Evolutionary conservation across 2,329 filamentous ascomycete genomes (phyloP).

Genomic region (Pseudopyricularia javanii): DNA sequence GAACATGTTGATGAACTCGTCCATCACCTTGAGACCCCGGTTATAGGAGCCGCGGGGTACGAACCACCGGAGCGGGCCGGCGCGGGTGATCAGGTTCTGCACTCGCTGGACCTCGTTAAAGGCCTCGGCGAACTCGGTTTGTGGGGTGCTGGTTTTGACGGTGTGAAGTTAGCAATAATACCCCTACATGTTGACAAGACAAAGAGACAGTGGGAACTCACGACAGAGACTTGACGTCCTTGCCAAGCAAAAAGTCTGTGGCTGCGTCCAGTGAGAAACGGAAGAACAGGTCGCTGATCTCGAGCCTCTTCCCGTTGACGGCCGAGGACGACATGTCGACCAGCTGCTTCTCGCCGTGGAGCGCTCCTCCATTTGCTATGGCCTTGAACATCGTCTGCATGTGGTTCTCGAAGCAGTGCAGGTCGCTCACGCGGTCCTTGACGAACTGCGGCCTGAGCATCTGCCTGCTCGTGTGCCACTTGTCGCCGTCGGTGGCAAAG

Average conservation of each 20-base stretch:
- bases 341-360: constrained; percentile 46
- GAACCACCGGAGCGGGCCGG: constrained; percentile 49
- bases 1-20: constrained; percentile 65
- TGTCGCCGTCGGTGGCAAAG: constrained; percentile 66
- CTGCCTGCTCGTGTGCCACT: constrained; percentile 72
- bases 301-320: constrained; percentile 50
- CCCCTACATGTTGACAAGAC: background rate
- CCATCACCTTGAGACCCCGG: constrained; percentile 52
- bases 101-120: constrained; percentile 70
- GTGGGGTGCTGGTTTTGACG: constrained; percentile 31
- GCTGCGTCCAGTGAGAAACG: constrained; percentile 75
- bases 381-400: constrained; percentile 60
- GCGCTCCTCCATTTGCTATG: constrained; percentile 45
- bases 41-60: constrained; percentile 56
- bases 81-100: constrained; percentile 54
- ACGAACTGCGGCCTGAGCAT: constrained; percentile 80
- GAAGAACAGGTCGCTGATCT: constrained; percentile 70
- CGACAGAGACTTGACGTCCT: constrained; percentile 54
- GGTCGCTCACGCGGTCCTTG: constrained; percentile 69
- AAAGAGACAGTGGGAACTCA: constrained; percentile 14
- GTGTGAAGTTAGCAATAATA: background rate
- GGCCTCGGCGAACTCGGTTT: constrained; percentile 62
- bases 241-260: constrained; percentile 76
- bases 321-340: constrained; percentile 46
- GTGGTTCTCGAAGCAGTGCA: constrained; percentile 72